phyloP scores from a whole-genome alignment of 371 early-diverging fungal genomes.

The Lichtheimia corymbifera region DNA sequence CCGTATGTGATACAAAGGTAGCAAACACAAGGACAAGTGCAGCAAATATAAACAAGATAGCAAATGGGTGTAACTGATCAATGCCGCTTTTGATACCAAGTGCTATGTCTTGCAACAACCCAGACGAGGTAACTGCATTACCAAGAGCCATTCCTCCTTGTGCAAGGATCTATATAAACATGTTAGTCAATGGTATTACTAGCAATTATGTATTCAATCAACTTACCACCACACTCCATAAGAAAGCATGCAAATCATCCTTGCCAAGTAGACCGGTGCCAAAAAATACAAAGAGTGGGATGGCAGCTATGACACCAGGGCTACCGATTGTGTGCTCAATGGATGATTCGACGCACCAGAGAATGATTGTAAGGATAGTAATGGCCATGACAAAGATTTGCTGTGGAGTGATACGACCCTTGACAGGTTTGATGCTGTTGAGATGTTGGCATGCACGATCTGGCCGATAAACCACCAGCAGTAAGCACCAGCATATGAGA shows the following conservation, averaged over 20 bases:
- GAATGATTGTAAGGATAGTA: conserved; percentile 66
- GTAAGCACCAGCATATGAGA: conserved; percentile 74
- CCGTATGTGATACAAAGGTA: conserved; percentile 96
- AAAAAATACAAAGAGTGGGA: conserved; percentile 89
- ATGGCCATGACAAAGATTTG: conserved; percentile 62
- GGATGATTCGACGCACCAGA: conserved; percentile 86
- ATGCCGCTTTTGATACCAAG: conserved; percentile 66
- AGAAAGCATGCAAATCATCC: conserved; percentile 90
- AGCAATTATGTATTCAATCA: background rate
- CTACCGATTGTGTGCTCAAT: conserved; percentile 79
- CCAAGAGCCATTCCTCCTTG: conserved; percentile 95
- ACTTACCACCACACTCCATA: conserved; percentile 82
- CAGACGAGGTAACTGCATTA: conserved; percentile 27
- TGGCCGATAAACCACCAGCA: conserved; percentile 71
- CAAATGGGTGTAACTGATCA: conserved; percentile 60
- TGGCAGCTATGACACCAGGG: conserved; percentile 88
- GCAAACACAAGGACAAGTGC: conserved; percentile 75
- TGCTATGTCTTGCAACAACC: conserved; percentile 78
- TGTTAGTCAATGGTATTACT: background rate
- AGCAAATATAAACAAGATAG: conserved; percentile 67
- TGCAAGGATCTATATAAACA: conserved; percentile 67
- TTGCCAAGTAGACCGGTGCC: conserved; percentile 87
- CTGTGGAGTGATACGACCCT: conserved; percentile 25
- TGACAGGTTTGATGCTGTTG: conserved; percentile 46
- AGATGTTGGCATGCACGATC: conserved; percentile 26